phyloP scores from a whole-genome alignment of 345 rosid genomes.

The Camelina laxa region DNA sequence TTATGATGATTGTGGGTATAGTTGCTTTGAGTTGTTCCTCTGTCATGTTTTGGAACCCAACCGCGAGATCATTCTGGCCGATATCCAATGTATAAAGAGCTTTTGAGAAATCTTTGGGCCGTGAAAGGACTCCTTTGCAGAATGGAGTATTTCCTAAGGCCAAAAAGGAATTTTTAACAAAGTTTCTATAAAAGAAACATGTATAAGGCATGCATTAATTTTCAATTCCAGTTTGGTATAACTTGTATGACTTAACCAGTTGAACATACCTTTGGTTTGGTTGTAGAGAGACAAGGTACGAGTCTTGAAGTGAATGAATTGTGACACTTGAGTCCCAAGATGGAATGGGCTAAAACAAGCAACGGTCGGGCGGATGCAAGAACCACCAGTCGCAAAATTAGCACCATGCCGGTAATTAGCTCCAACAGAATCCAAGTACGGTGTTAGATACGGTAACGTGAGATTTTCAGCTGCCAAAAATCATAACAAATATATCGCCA shows the following conservation, averaged over 20 bases:
- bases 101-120: constrained; percentile 69
- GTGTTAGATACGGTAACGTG: constrained; percentile 59
- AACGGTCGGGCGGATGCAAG: constrained; percentile 66
- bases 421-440: constrained; percentile 72
- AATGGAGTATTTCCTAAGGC: constrained; percentile 27
- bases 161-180: not conserved
- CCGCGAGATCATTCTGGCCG: constrained; percentile 73
- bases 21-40: constrained; percentile 56
- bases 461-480: constrained; percentile 60
- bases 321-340: constrained; percentile 67
- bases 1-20: constrained; percentile 56
- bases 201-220: not conserved
- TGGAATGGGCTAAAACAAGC: constrained; percentile 58
- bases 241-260: constrained; percentile 8
- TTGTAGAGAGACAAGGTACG: constrained; percentile 51
- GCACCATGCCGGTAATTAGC: constrained; percentile 70
- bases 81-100: constrained; percentile 73
- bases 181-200: not conserved
- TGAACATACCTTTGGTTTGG: constrained; percentile 43
- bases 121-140: constrained; percentile 56
- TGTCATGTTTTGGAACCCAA: constrained; percentile 54
- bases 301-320: constrained; percentile 62
- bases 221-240: not conserved
- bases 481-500: constrained; percentile 3
- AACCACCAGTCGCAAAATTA: constrained; percentile 78